Percentiles rank a stretch among this genome's conserved stretches.
These are phyloP conservation scores for Penicillium coffeae DNA, from an alignment of 495 filamentous ascomycete genomes.

Conservation along the genomic window DNA sequence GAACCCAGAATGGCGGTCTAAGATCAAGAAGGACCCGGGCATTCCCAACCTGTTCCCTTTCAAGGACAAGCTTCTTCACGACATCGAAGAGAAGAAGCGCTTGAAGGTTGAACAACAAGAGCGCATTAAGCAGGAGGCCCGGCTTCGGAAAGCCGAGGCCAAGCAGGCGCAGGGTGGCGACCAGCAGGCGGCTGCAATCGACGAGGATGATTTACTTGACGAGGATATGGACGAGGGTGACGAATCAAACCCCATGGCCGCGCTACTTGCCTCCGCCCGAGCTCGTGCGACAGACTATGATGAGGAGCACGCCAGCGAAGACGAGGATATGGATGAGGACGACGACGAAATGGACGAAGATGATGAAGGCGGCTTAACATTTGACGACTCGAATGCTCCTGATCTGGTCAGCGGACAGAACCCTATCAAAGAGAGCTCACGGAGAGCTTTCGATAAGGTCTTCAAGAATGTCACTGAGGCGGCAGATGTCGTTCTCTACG, in stretches of 20 bases:
- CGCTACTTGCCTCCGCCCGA: constrained; percentile 83
- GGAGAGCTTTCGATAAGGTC: constrained; percentile 87
- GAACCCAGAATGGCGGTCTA: constrained; percentile 92
- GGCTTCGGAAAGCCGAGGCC: constrained; percentile 52
- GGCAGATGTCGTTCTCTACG: constrained; percentile 90
- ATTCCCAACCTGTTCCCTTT: constrained; percentile 97
- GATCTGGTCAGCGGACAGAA: constrained; percentile 29
- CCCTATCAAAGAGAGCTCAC: constrained; percentile 63
- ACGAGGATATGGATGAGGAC: constrained; percentile 50
- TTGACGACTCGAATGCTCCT: constrained; percentile 20
- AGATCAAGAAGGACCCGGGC: constrained; percentile 92
- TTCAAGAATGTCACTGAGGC: constrained; percentile 91
- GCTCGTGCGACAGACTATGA: constrained; percentile 83
- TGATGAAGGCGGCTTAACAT: constrained; percentile 31
- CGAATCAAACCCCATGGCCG: constrained; percentile 85
- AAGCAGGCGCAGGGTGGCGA: constrained; percentile 27
- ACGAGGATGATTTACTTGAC: constrained; percentile 47
- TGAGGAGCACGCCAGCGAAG: constrained; percentile 52
- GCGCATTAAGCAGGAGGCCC: constrained; percentile 66
- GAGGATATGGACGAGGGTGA: constrained; percentile 56
- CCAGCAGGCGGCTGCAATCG: constrained; percentile 25
- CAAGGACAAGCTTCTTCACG: constrained; percentile 89
- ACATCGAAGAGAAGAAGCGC: constrained; percentile 85
- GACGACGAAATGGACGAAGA: constrained; percentile 57
- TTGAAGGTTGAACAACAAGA: constrained; percentile 75